Evolutionary conservation across 768 basidiomycete species (phyloP), one percentile per base, ranked within the genome.

Genomic region (Boletus insuetus): DNA sequence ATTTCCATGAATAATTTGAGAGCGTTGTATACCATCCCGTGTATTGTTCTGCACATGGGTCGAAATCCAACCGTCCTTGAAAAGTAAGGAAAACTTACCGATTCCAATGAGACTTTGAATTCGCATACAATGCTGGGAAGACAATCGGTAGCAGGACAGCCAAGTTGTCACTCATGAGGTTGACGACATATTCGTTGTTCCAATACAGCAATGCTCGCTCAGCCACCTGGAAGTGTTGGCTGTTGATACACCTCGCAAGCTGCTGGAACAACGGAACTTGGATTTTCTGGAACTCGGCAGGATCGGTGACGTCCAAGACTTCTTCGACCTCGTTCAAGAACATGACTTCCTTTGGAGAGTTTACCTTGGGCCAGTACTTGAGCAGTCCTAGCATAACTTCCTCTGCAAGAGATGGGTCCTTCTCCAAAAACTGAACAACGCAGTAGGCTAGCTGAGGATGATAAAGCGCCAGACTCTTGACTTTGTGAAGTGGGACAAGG

Each of bases 111-210:
- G 91, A 86, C 72, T 91, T 94, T 44, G 95, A 98, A 73, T 98
- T 98, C 40, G 86, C 87, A 71, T 96, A 98, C 59, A 99, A 74
- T 8, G 95, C 90, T 29, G 96, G 94, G 78, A 98, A 99, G 48
- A 99, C 94, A 66, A 99, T 92, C 8, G 97, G 97, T 31, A 99
- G 80, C 55, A 99, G 84, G 58, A 86, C 73, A 22, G 83, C 73
- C 59, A 98, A 80, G 69, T 98, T 98, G 66, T 98, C 94, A 71
- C 93, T 92, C 93, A 99, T 98, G 49, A 99, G 83, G 73, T 97
- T 99, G 64, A 99, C 92, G 61, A 98, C 95, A 74, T 98, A 99
- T 75, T 98, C 97, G 75, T 98, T 98, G 76, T 98, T 98, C 97
- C 97, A 99, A 72, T 97, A 98, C 63, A 97, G 81, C 56, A 99